Conservation (phyloP, 2,329 filamentous ascomycete species). For the Neoarthrinium moseri region DNA sequence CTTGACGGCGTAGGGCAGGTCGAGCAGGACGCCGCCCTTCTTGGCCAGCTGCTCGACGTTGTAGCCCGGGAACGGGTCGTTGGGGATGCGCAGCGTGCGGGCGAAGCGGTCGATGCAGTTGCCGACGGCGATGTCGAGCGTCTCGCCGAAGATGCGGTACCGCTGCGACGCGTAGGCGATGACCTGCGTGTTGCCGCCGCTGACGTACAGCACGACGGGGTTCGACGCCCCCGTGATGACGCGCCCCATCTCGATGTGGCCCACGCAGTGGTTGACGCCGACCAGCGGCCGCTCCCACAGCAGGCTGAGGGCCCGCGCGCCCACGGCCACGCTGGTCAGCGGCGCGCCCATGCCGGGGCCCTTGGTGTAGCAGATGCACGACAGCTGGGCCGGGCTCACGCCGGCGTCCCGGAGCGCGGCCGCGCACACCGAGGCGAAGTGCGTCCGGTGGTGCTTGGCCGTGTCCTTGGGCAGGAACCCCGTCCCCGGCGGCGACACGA, state of each 20-base stretch:
- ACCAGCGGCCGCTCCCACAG: conserved; percentile 89
- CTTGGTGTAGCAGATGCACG: conserved; percentile 94
- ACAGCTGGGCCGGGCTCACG: conserved; percentile 63
- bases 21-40: conserved; percentile 67
- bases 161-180: conserved; percentile 93
- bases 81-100: conserved; percentile 84
- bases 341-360: conserved; percentile 97
- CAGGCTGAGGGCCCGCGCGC: conserved; percentile 75
- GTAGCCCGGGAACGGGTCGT: conserved; percentile 95
- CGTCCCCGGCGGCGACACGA: conserved; percentile 84
- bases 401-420: conserved; percentile 72
- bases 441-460: conserved; percentile 83
- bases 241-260: conserved; percentile 98
- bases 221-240: conserved; percentile 87
- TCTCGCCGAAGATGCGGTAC: conserved; percentile 97
- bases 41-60: conserved; percentile 94
- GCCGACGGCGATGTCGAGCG: conserved; percentile 94
- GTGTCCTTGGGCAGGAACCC: conserved; percentile 98
- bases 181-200: conserved; percentile 94
- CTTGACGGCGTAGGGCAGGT: conserved; percentile 94
- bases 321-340: conserved; percentile 81
- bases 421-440: conserved; percentile 80
- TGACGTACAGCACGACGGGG: conserved; percentile 94
- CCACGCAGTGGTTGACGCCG: conserved; percentile 96
- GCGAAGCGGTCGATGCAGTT: conserved; percentile 98